Evolutionary conservation across 2,329 filamentous ascomycete species (phyloP).

Genomic region (Ophidiomyces ophidiicola): DNA sequence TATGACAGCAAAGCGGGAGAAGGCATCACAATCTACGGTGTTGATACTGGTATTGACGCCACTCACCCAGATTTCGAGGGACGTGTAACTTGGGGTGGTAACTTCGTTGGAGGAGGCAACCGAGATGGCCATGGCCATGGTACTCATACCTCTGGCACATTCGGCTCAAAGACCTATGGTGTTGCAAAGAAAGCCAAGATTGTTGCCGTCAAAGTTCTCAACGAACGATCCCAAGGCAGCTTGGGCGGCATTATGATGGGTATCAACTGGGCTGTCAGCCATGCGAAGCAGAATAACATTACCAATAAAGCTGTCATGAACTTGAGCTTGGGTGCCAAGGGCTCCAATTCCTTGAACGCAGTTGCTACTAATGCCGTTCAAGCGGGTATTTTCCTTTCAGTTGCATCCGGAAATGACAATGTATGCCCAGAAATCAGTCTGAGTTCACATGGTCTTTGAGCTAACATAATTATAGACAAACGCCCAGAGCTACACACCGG

Average conservation of each 20-base stretch:
- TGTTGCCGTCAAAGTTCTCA: constrained; percentile 41
- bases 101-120: constrained; percentile 18
- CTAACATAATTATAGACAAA: constrained; percentile 1
- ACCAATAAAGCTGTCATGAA: constrained; percentile 25
- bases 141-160: constrained; percentile 30
- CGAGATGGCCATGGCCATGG: constrained; percentile 27
- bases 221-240: constrained; percentile 35
- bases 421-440: constrained; percentile 10
- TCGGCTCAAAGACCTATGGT: constrained; percentile 25
- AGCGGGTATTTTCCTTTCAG: constrained; percentile 31
- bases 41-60: constrained; percentile 31
- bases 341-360: constrained; percentile 28
- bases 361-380: constrained; percentile 28
- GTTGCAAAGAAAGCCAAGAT: constrained; percentile 28
- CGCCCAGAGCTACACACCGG: constrained; percentile 21
- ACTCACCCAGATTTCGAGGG: constrained; percentile 26
- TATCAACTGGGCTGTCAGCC: constrained; percentile 32
- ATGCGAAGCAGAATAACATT: constrained; percentile 22
- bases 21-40: constrained; percentile 27
- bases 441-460: neutral
- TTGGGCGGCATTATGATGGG: constrained; percentile 38
- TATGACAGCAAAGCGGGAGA: constrained; percentile 27
- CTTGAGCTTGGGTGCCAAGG: constrained; percentile 27
- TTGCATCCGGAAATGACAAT: constrained; percentile 32
- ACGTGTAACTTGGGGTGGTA: constrained; percentile 27